Evolutionary conservation across 2,329 filamentous ascomycete genomes (phyloP).

Genomic region (Orbilia quercus): DNA sequence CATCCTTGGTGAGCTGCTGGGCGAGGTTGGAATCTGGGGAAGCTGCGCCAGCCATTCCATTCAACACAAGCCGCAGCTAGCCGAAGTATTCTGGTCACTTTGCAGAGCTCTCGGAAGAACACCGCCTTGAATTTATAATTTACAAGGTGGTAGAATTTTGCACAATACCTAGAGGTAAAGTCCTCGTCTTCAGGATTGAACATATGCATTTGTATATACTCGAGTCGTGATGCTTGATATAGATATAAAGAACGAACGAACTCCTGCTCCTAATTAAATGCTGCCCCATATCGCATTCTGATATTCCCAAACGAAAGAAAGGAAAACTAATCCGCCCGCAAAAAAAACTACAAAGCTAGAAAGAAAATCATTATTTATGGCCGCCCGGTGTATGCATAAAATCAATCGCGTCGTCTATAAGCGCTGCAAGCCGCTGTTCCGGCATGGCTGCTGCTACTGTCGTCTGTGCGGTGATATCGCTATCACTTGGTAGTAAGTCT

Average conservation of each 20-base stretch:
- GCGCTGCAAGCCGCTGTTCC: conserved; percentile 25
- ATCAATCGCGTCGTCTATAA: conserved; percentile 9
- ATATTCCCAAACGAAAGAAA: conserved; percentile 7
- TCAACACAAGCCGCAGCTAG: conserved; percentile 52
- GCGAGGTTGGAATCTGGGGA: conserved; percentile 45
- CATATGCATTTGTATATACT: conserved; percentile 18
- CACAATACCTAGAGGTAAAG: neutral
- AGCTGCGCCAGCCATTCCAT: conserved; percentile 25
- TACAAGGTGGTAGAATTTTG: neutral
- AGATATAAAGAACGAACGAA: conserved; percentile 28
- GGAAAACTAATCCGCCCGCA: conserved; percentile 32
- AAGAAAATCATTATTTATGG: neutral
- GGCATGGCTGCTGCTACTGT: conserved; percentile 28
- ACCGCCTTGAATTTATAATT: neutral
- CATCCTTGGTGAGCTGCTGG: conserved; percentile 10
- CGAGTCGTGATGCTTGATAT: conserved; percentile 25
- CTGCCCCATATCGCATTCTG: conserved; percentile 5
- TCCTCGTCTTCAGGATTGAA: conserved; percentile 11
- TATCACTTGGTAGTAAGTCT: conserved; percentile 50
- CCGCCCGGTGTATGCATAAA: conserved; percentile 23
- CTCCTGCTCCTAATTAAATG: conserved; percentile 53
- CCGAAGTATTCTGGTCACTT: conserved; percentile 26
- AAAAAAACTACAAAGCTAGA: conserved; percentile 12
- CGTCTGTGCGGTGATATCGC: conserved; percentile 21
- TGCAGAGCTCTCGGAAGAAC: conserved; percentile 1